Evolutionary conservation across 805 yeast species (phyloP).

Genomic region (Monosporozyma yasuniensis): DNA sequence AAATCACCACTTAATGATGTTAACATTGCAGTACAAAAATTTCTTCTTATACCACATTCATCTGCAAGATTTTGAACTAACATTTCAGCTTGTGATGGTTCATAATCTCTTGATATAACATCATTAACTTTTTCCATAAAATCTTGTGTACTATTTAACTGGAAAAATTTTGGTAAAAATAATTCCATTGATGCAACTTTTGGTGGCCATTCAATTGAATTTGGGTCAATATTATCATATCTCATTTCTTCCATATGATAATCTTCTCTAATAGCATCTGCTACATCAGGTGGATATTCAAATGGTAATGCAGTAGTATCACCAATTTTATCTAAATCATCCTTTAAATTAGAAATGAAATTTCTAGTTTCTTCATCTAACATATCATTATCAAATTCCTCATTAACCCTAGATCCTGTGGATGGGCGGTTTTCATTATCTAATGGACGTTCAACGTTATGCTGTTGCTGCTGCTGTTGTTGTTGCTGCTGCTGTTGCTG

Average conservation of each 20-base stretch:
- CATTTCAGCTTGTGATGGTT: slow-evolving; percentile 36
- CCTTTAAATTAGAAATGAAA: slow-evolving; percentile 27
- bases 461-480: not conserved
- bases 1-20: slow-evolving; percentile 39
- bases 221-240: slow-evolving; percentile 23
- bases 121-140: slow-evolving; percentile 32
- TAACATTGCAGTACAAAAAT: slow-evolving; percentile 35
- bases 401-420: not conserved
- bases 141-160: slow-evolving; percentile 20
- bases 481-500: too few relatives aligned
- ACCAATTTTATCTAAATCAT: slow-evolving; percentile 22
- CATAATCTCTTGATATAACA: slow-evolving; percentile 34
- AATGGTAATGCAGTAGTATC: slow-evolving; percentile 15
- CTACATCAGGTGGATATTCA: slow-evolving; percentile 29
- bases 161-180: slow-evolving; percentile 28
- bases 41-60: slow-evolving; percentile 36
- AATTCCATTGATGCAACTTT: slow-evolving; percentile 24
- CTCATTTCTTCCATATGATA: slow-evolving; percentile 24
- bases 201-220: slow-evolving; percentile 29
- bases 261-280: slow-evolving; percentile 28
- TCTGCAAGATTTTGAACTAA: slow-evolving; percentile 34
- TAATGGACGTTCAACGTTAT: slow-evolving; percentile 2
- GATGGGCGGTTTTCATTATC: not conserved
- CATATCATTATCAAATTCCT: slow-evolving; percentile 29
- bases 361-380: slow-evolving; percentile 31